A percentile compares a stretch with the other conserved stretches of the same genome.
Evolutionary conservation across 1,139 yeast species (phyloP).

Genomic region (Nakaseomyces kungkrabaensis): DNA sequence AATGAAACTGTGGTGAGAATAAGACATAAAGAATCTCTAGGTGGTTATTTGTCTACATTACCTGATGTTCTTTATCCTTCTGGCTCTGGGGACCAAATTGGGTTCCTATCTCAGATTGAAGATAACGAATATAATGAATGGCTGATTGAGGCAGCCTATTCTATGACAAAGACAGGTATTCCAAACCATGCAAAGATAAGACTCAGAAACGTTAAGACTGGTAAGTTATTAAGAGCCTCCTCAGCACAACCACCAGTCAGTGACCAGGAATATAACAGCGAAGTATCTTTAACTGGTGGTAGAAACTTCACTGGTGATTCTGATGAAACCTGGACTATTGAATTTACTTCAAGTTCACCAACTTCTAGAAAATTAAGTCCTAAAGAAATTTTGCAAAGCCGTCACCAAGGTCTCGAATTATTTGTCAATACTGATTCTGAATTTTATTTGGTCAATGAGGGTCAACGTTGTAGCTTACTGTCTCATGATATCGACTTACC

Average conservation of each 20-base stretch:
- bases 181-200: constrained; percentile 44
- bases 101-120: constrained; percentile 46
- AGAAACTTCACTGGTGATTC: constrained; percentile 38
- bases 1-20: constrained; percentile 18
- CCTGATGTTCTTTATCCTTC: constrained; percentile 43
- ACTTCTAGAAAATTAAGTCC: constrained; percentile 8
- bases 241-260: constrained; percentile 64
- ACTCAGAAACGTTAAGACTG: constrained; percentile 53
- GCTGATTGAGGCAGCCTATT: constrained; percentile 41
- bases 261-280: constrained; percentile 70
- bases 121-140: constrained; percentile 53
- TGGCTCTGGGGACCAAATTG: constrained; percentile 60
- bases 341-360: not conserved
- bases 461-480: constrained; percentile 49
- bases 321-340: constrained; percentile 42
- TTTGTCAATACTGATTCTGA: constrained; percentile 40
- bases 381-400: not conserved
- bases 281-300: constrained; percentile 58
- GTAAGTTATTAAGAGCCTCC: constrained; percentile 48
- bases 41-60: constrained; percentile 57
- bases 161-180: constrained; percentile 19
- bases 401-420: constrained; percentile 31
- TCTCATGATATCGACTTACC: constrained; percentile 47
- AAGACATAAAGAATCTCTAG: constrained; percentile 49
- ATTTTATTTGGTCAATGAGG: constrained; percentile 51